Evolutionary conservation across 352 stramenopile genomes (phyloP).

Genomic region (Elongisporangium anandrum): DNA sequence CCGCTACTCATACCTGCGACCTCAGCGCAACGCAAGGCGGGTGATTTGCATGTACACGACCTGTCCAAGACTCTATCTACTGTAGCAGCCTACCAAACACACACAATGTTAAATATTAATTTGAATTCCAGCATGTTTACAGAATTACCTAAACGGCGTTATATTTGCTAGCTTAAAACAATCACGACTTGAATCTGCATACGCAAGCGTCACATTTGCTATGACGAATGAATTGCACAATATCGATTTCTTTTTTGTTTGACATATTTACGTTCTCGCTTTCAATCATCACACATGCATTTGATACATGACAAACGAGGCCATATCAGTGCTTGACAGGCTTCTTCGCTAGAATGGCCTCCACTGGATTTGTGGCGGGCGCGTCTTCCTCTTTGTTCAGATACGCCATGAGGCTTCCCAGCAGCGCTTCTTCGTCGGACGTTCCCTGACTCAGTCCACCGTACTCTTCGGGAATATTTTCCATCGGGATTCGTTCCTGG

Average conservation of each 20-base stretch:
- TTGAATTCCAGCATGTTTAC: neutral
- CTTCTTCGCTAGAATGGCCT: constrained; percentile 38
- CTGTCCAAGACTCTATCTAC: neutral
- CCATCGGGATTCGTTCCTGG: constrained; percentile 57
- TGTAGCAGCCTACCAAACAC: neutral
- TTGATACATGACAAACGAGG: neutral
- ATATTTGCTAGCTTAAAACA: too few species aligned
- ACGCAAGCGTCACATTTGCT: neutral
- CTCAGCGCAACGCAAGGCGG: neutral
- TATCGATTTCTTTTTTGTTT: neutral
- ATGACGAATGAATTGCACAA: neutral
- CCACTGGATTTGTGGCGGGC: constrained; percentile 50
- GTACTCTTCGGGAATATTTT: constrained; percentile 82
- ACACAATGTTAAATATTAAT: neutral
- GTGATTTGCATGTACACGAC: neutral
- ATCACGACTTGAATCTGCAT: too few species aligned
- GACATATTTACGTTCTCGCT: neutral
- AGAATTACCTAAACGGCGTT: neutral
- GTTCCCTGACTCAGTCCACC: constrained; percentile 57
- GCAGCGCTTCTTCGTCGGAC: constrained; percentile 59
- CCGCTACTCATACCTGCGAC: neutral
- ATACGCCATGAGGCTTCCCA: constrained; percentile 73
- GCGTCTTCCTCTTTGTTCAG: constrained; percentile 64
- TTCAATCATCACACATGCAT: neutral
- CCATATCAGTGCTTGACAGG: constrained; percentile 29